Evolutionary conservation across 306 rosid species (phyloP).

Genomic region (Elaeagnus macrophylla): DNA sequence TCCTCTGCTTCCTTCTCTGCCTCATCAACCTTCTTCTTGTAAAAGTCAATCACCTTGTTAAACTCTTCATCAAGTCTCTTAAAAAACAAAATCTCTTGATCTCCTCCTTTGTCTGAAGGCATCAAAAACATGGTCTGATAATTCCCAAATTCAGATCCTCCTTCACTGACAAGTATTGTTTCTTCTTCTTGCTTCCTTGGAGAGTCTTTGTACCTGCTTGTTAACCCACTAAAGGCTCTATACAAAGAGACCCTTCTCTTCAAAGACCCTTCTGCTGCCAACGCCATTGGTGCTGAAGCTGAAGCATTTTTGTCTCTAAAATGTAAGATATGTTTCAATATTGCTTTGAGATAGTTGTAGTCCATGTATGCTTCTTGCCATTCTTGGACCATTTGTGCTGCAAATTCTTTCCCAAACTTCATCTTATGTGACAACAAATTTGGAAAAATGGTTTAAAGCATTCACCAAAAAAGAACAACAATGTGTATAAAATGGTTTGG

Average conservation of each 20-base stretch:
- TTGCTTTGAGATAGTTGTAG: slow-evolving; percentile 33
- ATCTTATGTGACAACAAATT: slow-evolving; percentile 10
- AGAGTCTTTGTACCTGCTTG: slow-evolving; percentile 17
- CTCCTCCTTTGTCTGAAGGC: slow-evolving; percentile 53
- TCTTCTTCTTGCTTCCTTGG: slow-evolving; percentile 41
- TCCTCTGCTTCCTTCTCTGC: slow-evolving; percentile 56
- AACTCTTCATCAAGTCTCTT: slow-evolving; percentile 46
- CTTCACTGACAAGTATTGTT: slow-evolving; percentile 34
- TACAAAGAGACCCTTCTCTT: slow-evolving; percentile 38
- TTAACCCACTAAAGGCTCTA: slow-evolving; percentile 66
- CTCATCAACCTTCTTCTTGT: slow-evolving; percentile 35
- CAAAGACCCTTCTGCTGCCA: slow-evolving; percentile 1
- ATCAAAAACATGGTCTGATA: slow-evolving; percentile 42
- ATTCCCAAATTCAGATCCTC: slow-evolving; percentile 15
- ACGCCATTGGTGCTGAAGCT: slow-evolving; percentile 8
- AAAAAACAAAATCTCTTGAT: slow-evolving; percentile 45
- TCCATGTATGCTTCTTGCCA: slow-evolving; percentile 77
- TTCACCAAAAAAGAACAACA: no score
- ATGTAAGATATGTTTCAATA: slow-evolving; percentile 34
- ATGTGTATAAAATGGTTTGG: no score
- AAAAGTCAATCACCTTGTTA: slow-evolving; percentile 52
- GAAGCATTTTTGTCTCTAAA: slow-evolving; percentile 17
- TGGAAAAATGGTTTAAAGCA: no score
- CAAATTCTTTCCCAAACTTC: slow-evolving; percentile 70
- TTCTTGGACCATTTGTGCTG: slow-evolving; percentile 60